Base-by-base conservation (phyloP, 2,329 filamentous ascomycete genomes). In the Fusarium mexicanum region DNA sequence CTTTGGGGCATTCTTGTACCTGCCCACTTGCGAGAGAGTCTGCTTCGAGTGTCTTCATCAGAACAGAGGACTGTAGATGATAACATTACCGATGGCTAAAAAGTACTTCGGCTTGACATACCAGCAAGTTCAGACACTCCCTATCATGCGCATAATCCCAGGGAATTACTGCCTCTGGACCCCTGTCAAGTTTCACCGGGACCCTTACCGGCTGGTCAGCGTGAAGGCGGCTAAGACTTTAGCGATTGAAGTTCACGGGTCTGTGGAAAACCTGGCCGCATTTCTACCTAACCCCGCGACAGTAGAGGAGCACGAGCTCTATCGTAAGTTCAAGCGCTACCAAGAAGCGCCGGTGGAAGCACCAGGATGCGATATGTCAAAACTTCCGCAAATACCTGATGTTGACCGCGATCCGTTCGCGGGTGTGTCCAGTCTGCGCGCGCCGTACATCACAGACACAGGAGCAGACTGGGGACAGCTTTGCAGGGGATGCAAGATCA, bases 181-280 rank as follows among this genome's bases (percentile, higher is more conserved):
- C n/a, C 12, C 1, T 20, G n/a, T 8, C 6, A 51, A 14, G n/a
- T 0, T 1, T 2, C 31, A 35, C 31, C 6, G 3, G 1, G 3
- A 20, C 4, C 8, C 17, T 20, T 51, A 0, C 3, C 31, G 4
- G 1, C 48, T 51, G 8, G n/a, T 51, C 31, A 51, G 31, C 4
- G 48, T 35, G 16, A 35, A 24, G 12, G 6, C 17, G 1, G 31
- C 4, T 5, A 51, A 51, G 8, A 24, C 4, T 0, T 16, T 51
- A 8, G 48, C 48, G 8, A 35, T 51, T 8, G 0, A 35, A 46
- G 4, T 46, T 11, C 43, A 46, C 7, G 43, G 43, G 10, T 46
- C 43, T 18, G 43, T 4, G 10, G n/a, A 44, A 44, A 26, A 5
- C n/a, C 16, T 44, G 16, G 16, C 16, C n/a, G n/a, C 10, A 6